Percentiles rank a stretch among this genome's conserved stretches.
Evolutionary conservation across 108 stramenopile species (phyloP).

Genomic region (Tribonema minus): DNA sequence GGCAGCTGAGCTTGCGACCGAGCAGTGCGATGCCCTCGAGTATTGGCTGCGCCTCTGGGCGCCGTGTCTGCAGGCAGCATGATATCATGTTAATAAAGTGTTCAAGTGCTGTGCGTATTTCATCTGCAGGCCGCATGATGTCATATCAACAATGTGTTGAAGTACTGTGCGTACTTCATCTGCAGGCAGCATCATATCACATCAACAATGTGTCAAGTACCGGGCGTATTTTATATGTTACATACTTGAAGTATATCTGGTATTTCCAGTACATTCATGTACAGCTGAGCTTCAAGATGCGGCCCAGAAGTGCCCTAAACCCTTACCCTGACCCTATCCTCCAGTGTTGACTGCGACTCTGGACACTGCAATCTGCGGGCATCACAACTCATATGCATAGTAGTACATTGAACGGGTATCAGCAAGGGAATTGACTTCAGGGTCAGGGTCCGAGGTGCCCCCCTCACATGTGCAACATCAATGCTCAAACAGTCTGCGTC

Average conservation of each 20-base stretch:
- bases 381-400: background rate
- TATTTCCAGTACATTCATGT: too few species aligned
- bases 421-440: background rate
- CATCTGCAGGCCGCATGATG: background rate
- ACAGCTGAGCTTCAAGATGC: too few species aligned
- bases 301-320: too few species aligned
- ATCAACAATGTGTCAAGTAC: too few species aligned
- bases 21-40: background rate
- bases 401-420: background rate
- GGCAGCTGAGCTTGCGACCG: background rate
- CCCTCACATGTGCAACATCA: background rate
- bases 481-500: too few species aligned
- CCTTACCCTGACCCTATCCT: too few species aligned
- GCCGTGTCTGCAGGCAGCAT: background rate
- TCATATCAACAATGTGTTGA: background rate
- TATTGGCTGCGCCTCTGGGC: background rate
- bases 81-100: background rate
- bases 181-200: background rate
- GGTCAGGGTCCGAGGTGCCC: background rate
- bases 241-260: too few species aligned
- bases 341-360: background rate
- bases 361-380: background rate
- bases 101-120: background rate
- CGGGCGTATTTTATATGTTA: too few species aligned
- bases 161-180: background rate